phyloP scores from a whole-genome alignment of 768 basidiomycete genomes.

The Tephrocybe sp. region DNA sequence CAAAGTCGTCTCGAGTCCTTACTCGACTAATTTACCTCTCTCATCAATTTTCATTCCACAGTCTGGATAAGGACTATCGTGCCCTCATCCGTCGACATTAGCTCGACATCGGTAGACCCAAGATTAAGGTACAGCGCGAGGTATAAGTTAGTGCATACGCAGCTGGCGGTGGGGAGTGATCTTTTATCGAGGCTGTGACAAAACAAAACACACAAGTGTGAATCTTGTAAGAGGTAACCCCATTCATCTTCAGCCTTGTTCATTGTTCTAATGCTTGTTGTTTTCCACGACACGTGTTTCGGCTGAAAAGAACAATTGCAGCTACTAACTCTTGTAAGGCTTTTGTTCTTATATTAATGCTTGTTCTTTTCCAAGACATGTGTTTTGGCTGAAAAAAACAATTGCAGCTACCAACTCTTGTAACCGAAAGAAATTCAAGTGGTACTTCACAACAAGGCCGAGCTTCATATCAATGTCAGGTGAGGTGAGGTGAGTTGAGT shows the following conservation, averaged over 20 bases:
- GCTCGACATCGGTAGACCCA: constrained; percentile 51
- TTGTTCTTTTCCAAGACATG: too few relatives aligned
- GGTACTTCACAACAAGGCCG: too few relatives aligned
- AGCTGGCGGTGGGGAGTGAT: constrained; percentile 31
- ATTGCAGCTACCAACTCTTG: too few relatives aligned
- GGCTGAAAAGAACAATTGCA: too few relatives aligned
- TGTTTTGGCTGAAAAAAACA: too few relatives aligned
- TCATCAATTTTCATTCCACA: constrained; percentile 81
- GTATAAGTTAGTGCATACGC: constrained; percentile 63
- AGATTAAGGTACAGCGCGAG: constrained; percentile 70
- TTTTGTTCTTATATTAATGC: too few relatives aligned
- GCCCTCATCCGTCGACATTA: constrained; percentile 67
- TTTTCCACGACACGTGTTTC: too few relatives aligned
- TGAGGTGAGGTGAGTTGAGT: too few relatives aligned
- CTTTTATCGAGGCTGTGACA: constrained; percentile 53
- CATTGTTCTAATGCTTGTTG: too few relatives aligned
- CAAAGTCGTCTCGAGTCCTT: constrained; percentile 53
- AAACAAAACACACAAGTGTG: constrained; percentile 37
- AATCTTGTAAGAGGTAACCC: constrained; percentile 29
- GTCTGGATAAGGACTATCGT: constrained; percentile 75
- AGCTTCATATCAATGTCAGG: too few relatives aligned
- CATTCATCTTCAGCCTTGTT: constrained; percentile 53
- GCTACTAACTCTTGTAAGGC: too few relatives aligned
- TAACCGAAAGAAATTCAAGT: too few relatives aligned
- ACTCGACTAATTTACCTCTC: constrained; percentile 82